phyloP scores from a whole-genome alignment of 2,329 filamentous ascomycete genomes.

The Aspergillus pseudoglaucus region DNA sequence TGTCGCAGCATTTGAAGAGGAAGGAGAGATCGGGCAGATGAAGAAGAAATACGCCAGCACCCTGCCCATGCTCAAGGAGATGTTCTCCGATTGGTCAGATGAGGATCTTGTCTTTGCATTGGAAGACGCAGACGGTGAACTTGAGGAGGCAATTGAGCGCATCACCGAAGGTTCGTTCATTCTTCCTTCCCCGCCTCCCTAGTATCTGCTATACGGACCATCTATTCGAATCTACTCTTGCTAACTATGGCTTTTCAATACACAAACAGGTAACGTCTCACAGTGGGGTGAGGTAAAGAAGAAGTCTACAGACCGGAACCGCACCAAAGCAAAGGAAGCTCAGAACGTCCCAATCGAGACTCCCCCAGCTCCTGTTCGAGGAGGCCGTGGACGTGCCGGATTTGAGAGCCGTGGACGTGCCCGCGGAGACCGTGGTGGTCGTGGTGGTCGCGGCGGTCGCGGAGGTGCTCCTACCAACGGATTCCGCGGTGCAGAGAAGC shows the following conservation, averaged over 20 bases:
- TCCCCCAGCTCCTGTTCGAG: constrained; percentile 29
- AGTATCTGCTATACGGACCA: not conserved
- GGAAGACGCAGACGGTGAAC: constrained; percentile 59
- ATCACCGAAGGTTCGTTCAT: constrained; percentile 42
- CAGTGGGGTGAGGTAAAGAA: constrained; percentile 50
- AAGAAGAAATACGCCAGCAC: constrained; percentile 82
- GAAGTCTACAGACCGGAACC: constrained; percentile 42
- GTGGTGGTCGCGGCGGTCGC: constrained; percentile 40
- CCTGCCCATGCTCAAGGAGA: constrained; percentile 76
- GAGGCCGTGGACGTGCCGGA: constrained; percentile 42
- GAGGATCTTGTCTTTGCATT: constrained; percentile 90
- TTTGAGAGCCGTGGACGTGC: constrained; percentile 41
- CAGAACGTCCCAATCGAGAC: constrained; percentile 29
- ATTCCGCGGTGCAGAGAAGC: constrained; percentile 29
- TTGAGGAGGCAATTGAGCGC: constrained; percentile 45
- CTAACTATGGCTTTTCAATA: not conserved
- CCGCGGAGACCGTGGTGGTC: constrained; percentile 44
- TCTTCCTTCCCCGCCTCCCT: not conserved
- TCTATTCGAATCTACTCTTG: not conserved
- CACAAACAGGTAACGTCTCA: constrained; percentile 40
- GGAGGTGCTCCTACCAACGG: constrained; percentile 37
- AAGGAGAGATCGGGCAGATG: constrained; percentile 84
- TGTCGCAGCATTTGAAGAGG: constrained; percentile 64
- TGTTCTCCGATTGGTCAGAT: constrained; percentile 94
- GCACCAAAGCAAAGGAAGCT: constrained; percentile 42